Percentiles rank a stretch among this genome's conserved stretches.
These are phyloP conservation scores for Ceratobasidium sp. DNA, from an alignment of 1,284 basidiomycete genomes.

Conservation along the genomic window DNA sequence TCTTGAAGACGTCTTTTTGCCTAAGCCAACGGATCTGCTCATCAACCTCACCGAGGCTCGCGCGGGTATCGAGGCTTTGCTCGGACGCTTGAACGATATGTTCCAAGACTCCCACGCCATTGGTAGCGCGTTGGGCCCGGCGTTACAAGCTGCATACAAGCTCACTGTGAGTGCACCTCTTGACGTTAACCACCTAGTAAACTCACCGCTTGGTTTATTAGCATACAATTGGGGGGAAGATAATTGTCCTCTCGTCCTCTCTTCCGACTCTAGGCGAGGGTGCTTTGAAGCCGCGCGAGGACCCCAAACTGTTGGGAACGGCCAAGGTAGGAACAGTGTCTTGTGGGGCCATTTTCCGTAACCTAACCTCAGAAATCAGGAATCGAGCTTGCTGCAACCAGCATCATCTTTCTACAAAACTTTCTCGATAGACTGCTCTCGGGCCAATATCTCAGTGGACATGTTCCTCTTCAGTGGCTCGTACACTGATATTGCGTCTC, in stretches of 20 bases:
- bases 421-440: constrained; percentile 98
- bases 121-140: constrained; percentile 96
- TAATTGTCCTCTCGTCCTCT: constrained; percentile 87
- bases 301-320: constrained; percentile 96
- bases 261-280: constrained; percentile 92
- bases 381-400: constrained; percentile 88
- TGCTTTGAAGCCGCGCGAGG: constrained; percentile 95
- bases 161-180: constrained; percentile 73
- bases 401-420: constrained; percentile 98
- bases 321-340: constrained; percentile 72
- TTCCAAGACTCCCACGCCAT: constrained; percentile 93
- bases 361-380: constrained; percentile 94
- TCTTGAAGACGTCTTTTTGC: constrained; percentile 96
- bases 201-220: constrained; percentile 53
- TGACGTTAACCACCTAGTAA: background rate
- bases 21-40: constrained; percentile 95
- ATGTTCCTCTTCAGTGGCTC: constrained; percentile 97
- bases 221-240: constrained; percentile 95
- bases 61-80: constrained; percentile 83
- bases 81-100: constrained; percentile 92
- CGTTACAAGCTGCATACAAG: constrained; percentile 96
- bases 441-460: constrained; percentile 97
- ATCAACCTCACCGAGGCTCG: constrained; percentile 93
- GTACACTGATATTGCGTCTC: constrained; percentile 96
- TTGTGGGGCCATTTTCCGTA: constrained; percentile 94